Base-by-base conservation (phyloP, 306 rosid species). In the Astragalus glycyphyllos region DNA sequence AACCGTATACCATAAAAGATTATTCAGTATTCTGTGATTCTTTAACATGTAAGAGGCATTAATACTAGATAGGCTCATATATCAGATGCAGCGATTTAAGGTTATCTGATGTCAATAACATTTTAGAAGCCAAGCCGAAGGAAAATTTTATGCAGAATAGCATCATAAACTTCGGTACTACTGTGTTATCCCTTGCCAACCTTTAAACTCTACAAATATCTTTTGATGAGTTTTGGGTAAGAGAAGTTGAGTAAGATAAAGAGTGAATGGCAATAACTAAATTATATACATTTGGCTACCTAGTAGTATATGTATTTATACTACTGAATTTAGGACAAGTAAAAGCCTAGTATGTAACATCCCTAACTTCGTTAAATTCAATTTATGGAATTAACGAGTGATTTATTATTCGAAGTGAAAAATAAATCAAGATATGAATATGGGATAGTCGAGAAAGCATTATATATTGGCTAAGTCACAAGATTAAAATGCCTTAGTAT, bases 281-380 rank as follows among this genome's bases (percentile, higher is more conserved):
- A 51, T 51, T 73, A 49, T 49, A 49, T 40, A 40, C 29, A 55
- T 61, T 46, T 61, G 34, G 77, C 77, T 60, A 23, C 68, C 77
- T 60, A 23, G 58, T 7, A 5, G 4, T 45, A 45, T 11, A 57
- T 44, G 46, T 7, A 48, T 72, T 29, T 70, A 44, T 12, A 54
- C 44, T 41, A 70, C 42, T 10, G 14, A 56, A 29, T 57, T 70
- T 70, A 71, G 31, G 58, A 71, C 46, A 71, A 29, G 75, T 49
- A 32, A 26, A 66, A 14, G 41, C 26, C 29, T 20, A 13, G 45
- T n/a, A n/a, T n/a, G n/a, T n/a, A n/a, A n/a, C n/a, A n/a, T n/a
- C n/a, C n/a, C n/a, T n/a, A n/a, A n/a, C n/a, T n/a, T n/a, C n/a
- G n/a, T n/a, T n/a, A n/a, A n/a, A n/a, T n/a, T n/a, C n/a, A n/a